Evolutionary conservation across 2,329 filamentous ascomycete species (phyloP), one percentile per base, ranked within the genome.

Genomic region (Falciphora oryzae): DNA sequence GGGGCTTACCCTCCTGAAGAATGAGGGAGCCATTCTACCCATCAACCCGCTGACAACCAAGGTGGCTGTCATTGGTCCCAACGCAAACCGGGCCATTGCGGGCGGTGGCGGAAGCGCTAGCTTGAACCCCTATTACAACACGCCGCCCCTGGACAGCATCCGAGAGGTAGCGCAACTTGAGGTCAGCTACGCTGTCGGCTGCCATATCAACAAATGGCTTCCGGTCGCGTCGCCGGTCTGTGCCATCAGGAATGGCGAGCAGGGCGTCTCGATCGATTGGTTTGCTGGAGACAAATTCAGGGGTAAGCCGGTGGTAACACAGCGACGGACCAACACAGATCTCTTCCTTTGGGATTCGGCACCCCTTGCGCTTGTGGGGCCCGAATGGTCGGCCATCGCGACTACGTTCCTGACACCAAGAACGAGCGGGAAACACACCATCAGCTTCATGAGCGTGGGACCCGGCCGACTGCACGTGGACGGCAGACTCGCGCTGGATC

Each of bases 321-420:
- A 89, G 71, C 80, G 81, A 62, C 82, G 87, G 67, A 81, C 78
- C 10, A 88, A 87, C 70, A 89, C 86, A 0, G 87, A 90, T 71
- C 80, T 90, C 1, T 89, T 88, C 78, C 79, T 90, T 2, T 90
- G 87, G 87, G 88, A 90, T 69, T 89, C 87, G 3, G 87, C 86
- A 0, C 88, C 87, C 7, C 73, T 83, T 22, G 78, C 80, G 28
- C 78, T 87, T 66, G 80, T 88, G 18, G 83, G 86, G 0, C 85
- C 85, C 0, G 81, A 86, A 64, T 89, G 86, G 81, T 89, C 86
- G 1, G 87, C 87, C 63, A 76, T 85, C 60, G 86, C 85, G 29
- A 89, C 83, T 62, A 86, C 85, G 0, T 81, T 78, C 44, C 75
- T 90, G 28, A 88, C 83, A 0, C 81, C 88, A 0, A 83, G 79